Percentiles rank a stretch among this genome's conserved stretches.
These are phyloP conservation scores for Hirsutella rhossiliensis DNA, from an alignment of 2,329 filamentous ascomycete genomes.

Conservation along the genomic window DNA sequence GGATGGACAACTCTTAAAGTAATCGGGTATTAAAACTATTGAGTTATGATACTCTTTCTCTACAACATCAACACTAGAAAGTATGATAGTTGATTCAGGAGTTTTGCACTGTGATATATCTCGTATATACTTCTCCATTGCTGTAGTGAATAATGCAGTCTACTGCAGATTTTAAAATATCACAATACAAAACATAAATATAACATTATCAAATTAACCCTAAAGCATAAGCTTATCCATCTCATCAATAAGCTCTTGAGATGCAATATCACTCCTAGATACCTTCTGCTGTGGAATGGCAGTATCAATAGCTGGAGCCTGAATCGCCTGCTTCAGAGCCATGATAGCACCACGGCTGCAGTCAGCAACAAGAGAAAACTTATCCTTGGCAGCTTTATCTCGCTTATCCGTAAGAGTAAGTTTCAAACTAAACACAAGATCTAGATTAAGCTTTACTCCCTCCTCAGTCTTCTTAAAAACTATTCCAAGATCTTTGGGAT, in stretches of 20 bases:
- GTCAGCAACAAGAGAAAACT: background rate
- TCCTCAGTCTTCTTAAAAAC: background rate
- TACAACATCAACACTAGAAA: background rate
- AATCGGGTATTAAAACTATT: background rate
- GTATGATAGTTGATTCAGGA: background rate
- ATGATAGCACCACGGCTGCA: background rate
- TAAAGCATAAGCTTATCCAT: background rate
- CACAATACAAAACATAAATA: too few relatives aligned
- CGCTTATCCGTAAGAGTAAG: background rate
- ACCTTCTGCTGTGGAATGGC: background rate
- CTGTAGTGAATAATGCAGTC: background rate
- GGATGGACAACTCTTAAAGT: background rate
- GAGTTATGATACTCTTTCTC: background rate
- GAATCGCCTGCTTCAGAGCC: background rate
- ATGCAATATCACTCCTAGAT: background rate
- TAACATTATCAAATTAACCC: background rate
- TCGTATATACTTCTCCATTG: background rate
- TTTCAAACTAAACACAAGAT: background rate
- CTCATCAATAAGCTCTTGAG: background rate
- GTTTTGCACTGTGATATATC: background rate
- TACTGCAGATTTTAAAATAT: background rate
- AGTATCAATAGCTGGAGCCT: background rate
- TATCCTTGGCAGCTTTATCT: background rate
- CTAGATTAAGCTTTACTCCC: background rate
- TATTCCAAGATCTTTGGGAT: background rate